Evolutionary conservation across 2,329 filamentous ascomycete genomes (phyloP).

Genomic region (Exserohilum rostratum): DNA sequence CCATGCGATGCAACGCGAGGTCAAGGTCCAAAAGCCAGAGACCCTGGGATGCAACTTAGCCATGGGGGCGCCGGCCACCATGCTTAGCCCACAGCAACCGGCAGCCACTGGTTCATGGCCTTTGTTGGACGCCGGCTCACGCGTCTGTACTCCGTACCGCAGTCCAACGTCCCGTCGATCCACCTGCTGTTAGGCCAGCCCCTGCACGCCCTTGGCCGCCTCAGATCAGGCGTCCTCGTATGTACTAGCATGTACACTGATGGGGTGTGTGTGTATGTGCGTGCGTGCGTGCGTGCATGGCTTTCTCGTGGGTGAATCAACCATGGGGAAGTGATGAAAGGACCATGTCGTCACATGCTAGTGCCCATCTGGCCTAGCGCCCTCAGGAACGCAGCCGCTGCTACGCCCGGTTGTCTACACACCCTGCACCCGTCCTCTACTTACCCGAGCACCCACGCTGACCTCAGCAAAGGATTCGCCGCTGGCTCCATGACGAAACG

Average conservation of each 20-base stretch:
- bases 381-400: neutral
- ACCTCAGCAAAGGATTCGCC: no score
- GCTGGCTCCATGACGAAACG: no score
- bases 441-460: no score
- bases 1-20: neutral
- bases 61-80: no score
- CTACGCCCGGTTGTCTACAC: neutral
- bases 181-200: slow-evolving; percentile 15
- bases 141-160: neutral
- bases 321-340: slow-evolving; percentile 13
- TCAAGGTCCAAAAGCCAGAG: neutral
- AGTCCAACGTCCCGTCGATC: slow-evolving; percentile 3
- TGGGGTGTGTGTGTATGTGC: no score
- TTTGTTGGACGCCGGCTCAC: neutral
- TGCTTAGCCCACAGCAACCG: neutral
- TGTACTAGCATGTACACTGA: no score
- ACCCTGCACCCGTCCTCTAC: no score
- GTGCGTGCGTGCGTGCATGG: neutral
- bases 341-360: slow-evolving; percentile 15
- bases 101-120: no score
- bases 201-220: slow-evolving; percentile 5
- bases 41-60: neutral
- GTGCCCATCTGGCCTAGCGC: neutral
- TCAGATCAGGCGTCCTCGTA: slow-evolving; percentile 1
- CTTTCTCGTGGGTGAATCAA: neutral